Percentiles rank a stretch among this genome's conserved stretches.
phyloP scores from a whole-genome alignment of 148 eudicot genomes.

The Fagopyrum tataricum region DNA sequence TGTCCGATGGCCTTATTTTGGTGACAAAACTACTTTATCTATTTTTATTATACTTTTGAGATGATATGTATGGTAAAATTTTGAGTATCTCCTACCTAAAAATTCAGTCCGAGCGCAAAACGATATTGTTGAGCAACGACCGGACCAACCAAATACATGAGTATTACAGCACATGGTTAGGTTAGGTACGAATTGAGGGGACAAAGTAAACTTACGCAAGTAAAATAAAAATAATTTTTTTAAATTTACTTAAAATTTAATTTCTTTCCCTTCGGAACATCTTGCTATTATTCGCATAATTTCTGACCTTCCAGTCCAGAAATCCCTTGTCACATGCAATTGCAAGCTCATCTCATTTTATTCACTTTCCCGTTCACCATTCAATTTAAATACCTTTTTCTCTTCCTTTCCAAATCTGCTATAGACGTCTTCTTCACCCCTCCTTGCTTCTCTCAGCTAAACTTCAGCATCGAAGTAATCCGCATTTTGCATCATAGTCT shows the following conservation, averaged over 20 bases:
- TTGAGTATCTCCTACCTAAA: too few species aligned
- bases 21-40: too few species aligned
- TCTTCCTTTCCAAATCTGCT: conserved; percentile 25
- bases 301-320: background rate
- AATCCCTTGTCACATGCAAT: conserved; percentile 8
- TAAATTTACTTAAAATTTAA: background rate
- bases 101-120: too few species aligned
- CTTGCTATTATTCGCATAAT: background rate
- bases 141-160: too few species aligned
- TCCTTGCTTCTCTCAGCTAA: conserved; percentile 11
- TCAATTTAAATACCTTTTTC: background rate
- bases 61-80: too few species aligned
- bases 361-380: background rate
- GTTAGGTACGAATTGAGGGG: too few species aligned
- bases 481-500: conserved; percentile 20
- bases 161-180: too few species aligned
- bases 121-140: too few species aligned
- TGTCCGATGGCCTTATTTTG: too few species aligned
- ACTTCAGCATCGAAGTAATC: conserved; percentile 18
- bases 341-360: background rate
- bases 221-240: background rate
- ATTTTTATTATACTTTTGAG: too few species aligned
- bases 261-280: background rate
- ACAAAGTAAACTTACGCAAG: too few species aligned
- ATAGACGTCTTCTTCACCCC: conserved; percentile 19